Percentiles rank a stretch among this genome's conserved stretches.
Evolutionary conservation across 257 asterid species (phyloP).

Genomic region (Gardenia jasminoides): DNA sequence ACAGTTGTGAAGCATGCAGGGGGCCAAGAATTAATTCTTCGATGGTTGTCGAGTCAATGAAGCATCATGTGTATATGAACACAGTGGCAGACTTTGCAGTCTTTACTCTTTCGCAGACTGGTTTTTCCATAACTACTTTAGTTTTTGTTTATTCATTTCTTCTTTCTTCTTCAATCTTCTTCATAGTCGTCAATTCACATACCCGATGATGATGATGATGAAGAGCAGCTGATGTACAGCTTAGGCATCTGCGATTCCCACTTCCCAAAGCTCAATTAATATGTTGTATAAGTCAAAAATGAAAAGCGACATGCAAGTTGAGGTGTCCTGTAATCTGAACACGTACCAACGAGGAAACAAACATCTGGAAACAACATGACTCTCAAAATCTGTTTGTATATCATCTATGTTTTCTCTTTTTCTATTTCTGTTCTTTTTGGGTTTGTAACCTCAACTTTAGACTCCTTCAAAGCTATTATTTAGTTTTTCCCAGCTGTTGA

Average conservation of each 20-base stretch:
- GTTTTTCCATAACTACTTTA: background rate
- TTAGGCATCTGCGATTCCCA: constrained; percentile 13
- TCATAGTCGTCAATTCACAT: background rate
- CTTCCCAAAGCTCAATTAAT: constrained; percentile 14
- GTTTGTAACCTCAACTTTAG: background rate
- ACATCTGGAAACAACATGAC: background rate
- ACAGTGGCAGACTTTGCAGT: background rate
- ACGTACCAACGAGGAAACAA: background rate
- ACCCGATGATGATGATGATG: background rate
- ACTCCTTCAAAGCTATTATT: background rate
- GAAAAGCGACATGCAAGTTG: background rate
- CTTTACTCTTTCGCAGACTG: background rate
- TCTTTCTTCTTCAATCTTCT: constrained; percentile 6
- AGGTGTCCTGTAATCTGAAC: background rate
- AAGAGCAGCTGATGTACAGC: background rate
- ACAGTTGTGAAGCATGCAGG: background rate
- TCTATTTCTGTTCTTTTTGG: background rate
- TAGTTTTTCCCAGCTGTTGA: background rate
- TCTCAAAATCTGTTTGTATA: too few species aligned
- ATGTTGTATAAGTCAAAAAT: background rate
- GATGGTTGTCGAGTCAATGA: constrained; percentile 1
- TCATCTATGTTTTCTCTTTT: background rate
- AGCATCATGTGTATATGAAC: too few species aligned
- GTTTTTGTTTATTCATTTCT: background rate
- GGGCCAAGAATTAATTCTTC: background rate